Base-by-base conservation (phyloP, 768 basidiomycete genomes). In the Boletus subparvulus region DNA sequence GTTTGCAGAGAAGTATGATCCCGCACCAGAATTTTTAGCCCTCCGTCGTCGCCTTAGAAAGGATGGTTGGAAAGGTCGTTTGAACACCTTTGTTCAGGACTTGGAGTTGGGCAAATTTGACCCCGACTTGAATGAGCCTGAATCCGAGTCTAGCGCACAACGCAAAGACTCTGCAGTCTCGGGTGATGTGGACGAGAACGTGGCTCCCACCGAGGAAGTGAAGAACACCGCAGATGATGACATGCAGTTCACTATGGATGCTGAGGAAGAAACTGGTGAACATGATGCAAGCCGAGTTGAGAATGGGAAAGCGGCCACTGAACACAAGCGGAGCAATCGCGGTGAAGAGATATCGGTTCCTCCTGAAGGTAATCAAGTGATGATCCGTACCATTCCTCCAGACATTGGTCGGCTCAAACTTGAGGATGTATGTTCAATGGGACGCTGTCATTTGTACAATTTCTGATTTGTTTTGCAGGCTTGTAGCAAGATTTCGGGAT, bases 1-100 rank as follows among this genome's bases (percentile, higher is more conserved):
- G 95, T 98, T 97, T 78, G 84, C 86, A 54, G 95, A 98, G 80
- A 92, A 92, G 73, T 98, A 98, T 77, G 92, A 94, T 59, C 88
- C 88, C 54, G 74, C 84, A 41, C 78, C 83, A 50, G 88, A 92
- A 64, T 83, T 82, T 67, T 80, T 83, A 53, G 78, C 80, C 52
- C 76, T 94, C 70, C 88, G 95, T 65, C 79, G 78, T 60, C 82
- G 93, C 63, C 84, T 94, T 60, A 83, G 90, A 69, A 88, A 85
- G 74, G 85, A 90, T 61, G 95, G 93, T 28, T 91, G 94, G 88
- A 85, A 81, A 70, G 86, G 86, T 45, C 82, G 86, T 58, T 72
- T 88, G 53, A 80, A 85, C 64, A 73, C 78, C 36, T 96, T 96
- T 72, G 67, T 94, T 60, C 77, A 82, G 70, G 90, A 92, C 67